Evolutionary conservation across 2,329 filamentous ascomycete genomes (phyloP).

Genomic region (Colletotrichum endophyticum): DNA sequence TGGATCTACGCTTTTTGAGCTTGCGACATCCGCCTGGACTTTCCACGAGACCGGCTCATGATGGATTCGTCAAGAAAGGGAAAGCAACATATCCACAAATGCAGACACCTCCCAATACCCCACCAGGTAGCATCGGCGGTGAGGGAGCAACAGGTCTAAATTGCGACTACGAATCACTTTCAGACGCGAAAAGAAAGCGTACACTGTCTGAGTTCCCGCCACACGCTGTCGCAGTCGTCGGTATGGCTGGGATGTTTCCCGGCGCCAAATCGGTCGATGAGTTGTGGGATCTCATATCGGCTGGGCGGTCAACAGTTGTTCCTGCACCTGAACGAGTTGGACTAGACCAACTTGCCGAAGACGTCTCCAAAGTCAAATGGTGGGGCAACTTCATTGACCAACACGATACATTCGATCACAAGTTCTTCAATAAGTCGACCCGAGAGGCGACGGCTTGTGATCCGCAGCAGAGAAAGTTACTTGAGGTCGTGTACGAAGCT

Average conservation of each 20-base stretch:
- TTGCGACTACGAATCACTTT: background rate
- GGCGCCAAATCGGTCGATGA: constrained; percentile 39
- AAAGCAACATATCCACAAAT: background rate
- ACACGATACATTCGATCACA: constrained; percentile 36
- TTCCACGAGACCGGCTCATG: background rate
- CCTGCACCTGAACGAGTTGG: background rate
- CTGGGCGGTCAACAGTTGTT: constrained; percentile 12
- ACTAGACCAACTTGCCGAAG: background rate
- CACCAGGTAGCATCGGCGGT: background rate
- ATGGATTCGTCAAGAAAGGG: background rate
- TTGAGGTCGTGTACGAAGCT: constrained; percentile 46
- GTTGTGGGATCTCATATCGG: constrained; percentile 34
- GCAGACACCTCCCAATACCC: background rate
- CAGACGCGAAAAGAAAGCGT: background rate
- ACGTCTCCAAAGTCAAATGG: background rate
- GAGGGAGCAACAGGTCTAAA: background rate
- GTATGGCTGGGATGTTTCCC: constrained; percentile 47
- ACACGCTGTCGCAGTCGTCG: constrained; percentile 41
- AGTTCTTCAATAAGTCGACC: constrained; percentile 42
- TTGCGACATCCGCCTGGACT: background rate
- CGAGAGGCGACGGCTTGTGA: constrained; percentile 41
- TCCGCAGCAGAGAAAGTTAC: constrained; percentile 41
- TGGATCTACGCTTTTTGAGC: background rate
- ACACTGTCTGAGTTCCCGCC: constrained; percentile 36
- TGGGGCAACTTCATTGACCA: constrained; percentile 28